phyloP scores from a whole-genome alignment of 1,284 basidiomycete species.

The Laetiporus sulphureus region DNA sequence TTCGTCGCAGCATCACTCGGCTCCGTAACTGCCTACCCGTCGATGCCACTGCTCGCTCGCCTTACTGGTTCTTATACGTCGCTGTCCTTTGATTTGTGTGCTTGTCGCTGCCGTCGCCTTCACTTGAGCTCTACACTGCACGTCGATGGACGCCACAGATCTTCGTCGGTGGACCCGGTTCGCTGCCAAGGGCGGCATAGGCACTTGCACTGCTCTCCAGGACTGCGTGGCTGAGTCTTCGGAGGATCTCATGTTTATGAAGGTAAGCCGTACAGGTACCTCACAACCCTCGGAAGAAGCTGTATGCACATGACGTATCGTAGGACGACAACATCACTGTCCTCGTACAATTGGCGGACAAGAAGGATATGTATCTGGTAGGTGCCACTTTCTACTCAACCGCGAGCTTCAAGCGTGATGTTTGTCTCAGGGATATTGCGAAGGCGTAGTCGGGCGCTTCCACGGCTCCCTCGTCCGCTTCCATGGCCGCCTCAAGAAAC shows the following conservation, averaged over 20 bases:
- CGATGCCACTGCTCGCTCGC: too few species aligned
- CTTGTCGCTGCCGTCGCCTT: too few species aligned
- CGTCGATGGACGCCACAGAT: slow-evolving; percentile 69
- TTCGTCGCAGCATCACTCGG: background rate
- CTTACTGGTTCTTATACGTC: too few species aligned
- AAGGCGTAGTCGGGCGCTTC: slow-evolving; percentile 87
- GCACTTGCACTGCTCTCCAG: slow-evolving; percentile 60
- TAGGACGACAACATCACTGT: slow-evolving; percentile 80
- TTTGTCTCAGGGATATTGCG: slow-evolving; percentile 50
- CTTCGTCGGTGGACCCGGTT: slow-evolving; percentile 77
- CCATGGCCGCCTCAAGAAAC: slow-evolving; percentile 72
- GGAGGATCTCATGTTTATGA: slow-evolving; percentile 86
- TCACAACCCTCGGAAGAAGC: background rate
- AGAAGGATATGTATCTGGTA: slow-evolving; percentile 55
- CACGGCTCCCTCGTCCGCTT: slow-evolving; percentile 63
- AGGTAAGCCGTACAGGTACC: slow-evolving; percentile 37
- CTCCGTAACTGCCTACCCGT: too few species aligned
- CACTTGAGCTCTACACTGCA: too few species aligned
- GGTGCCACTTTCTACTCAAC: slow-evolving; percentile 20
- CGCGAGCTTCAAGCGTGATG: background rate
- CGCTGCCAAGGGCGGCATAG: slow-evolving; percentile 76
- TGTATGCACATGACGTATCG: background rate
- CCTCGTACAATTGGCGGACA: slow-evolving; percentile 63
- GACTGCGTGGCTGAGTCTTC: slow-evolving; percentile 76
- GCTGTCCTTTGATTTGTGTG: too few species aligned